Evolutionary conservation across 768 basidiomycete genomes (phyloP), one percentile per base, ranked within the genome.

Genomic region (Lactarius pseudohatsudake): DNA sequence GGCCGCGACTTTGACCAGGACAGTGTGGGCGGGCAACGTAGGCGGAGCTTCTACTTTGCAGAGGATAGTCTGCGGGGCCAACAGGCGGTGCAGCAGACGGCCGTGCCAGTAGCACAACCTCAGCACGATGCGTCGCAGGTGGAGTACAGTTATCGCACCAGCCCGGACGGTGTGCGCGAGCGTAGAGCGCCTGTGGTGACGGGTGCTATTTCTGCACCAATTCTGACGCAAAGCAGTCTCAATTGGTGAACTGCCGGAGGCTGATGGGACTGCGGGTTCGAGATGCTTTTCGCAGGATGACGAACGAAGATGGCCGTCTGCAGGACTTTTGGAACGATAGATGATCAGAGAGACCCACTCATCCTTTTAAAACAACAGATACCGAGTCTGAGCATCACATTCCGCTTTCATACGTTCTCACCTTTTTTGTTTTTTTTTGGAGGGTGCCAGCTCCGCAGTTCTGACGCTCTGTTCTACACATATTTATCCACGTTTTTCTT

Each of bases 31-130:
- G 90, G 84, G 8, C 85, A 85, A 74, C 80, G 91, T 64, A 79
- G 92, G 62, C 75, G 90, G 65, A 90, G 88, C 69, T 94, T 93
- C 80, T 94, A 93, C 76, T 94, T 85, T 73, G 92, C 92, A 3
- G 92, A 93, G 78, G 92, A 94, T 74, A 89, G 87, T 69, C 75
- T 94, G 75, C 79, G 89, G 47, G 70, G 70, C 30, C 45, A 61
- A 18, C 22, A 45, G 28, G 4, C 22, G 41, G 60, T 36, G 58
- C 56, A 45, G 26, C 58, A 45, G n/a, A 20, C 38, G 50, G 60
- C 26, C 18, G 54, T 53, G 34, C 53, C 57, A 18, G 13, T 26
- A 43, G 32, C 45, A 22, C 66, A 50, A 87, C 87, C 16, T 86
- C 75, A 38, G 75, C 50, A 61, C 43, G 32, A 59, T 78, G 57